phyloP scores from a whole-genome alignment of 1,139 yeast genomes.

The Pichia sp. region DNA sequence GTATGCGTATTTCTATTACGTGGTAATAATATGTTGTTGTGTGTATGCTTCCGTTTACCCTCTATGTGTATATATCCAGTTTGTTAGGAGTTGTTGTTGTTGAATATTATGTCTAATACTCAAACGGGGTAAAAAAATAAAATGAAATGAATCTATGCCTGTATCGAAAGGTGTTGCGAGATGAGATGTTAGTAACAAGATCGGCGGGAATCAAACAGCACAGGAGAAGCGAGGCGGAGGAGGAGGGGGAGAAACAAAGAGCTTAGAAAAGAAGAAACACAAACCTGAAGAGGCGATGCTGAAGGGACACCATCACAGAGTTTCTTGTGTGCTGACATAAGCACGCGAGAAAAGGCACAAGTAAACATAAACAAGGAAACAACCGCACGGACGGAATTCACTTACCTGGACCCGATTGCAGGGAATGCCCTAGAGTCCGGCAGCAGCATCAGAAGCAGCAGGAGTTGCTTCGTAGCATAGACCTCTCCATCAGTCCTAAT shows the following conservation, averaged over 20 bases:
- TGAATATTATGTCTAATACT: background rate
- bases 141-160: background rate
- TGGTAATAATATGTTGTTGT: no score
- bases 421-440: no score
- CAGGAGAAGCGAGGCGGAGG: background rate
- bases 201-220: no score
- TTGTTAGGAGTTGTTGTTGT: background rate
- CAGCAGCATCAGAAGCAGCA: no score
- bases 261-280: background rate
- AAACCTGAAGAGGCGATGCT: background rate
- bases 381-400: background rate
- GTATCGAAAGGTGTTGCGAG: background rate
- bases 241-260: background rate
- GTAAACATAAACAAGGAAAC: background rate
- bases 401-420: no score
- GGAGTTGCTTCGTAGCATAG: no score
- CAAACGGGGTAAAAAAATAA: background rate
- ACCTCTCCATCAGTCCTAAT: no score
- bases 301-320: background rate
- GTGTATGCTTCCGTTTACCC: background rate
- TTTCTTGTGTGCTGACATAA: background rate
- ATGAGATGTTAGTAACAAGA: background rate
- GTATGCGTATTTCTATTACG: background rate
- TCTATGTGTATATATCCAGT: background rate
- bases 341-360: background rate